A percentile compares a stretch with the other conserved stretches of the same genome.
Conservation (phyloP, 2,329 filamentous ascomycete species). For the Penicillium italicum region DNA sequence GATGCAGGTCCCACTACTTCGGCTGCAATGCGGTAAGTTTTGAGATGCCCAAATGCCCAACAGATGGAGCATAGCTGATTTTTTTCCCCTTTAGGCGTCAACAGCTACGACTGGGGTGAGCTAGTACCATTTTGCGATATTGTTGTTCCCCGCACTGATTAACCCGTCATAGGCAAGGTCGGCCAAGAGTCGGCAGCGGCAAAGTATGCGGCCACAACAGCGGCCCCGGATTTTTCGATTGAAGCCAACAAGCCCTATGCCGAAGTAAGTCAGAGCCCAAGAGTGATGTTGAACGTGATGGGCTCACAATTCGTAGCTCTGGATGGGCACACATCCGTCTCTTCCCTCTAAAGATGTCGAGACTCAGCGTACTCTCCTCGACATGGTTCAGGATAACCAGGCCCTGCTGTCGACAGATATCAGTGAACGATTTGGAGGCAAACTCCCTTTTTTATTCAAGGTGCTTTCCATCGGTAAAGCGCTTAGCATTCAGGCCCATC, state of each 20-base stretch:
- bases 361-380: conserved; percentile 80
- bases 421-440: conserved; percentile 69
- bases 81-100: conserved; percentile 63
- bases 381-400: conserved; percentile 82
- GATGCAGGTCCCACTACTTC: conserved; percentile 77
- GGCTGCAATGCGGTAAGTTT: conserved; percentile 60
- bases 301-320: conserved; percentile 59
- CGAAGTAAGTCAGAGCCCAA: conserved; percentile 56
- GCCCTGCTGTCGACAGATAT: conserved; percentile 73
- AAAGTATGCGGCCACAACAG: conserved; percentile 81
- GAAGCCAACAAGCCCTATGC: conserved; percentile 89
- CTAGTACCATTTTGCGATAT: conserved; percentile 20
- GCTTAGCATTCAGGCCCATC: conserved; percentile 93
- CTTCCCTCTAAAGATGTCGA: conserved; percentile 86
- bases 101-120: conserved; percentile 95
- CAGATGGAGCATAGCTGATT: not conserved
- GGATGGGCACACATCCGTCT: conserved; percentile 98
- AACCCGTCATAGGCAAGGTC: conserved; percentile 64
- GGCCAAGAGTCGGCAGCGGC: conserved; percentile 84
- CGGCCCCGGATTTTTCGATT: conserved; percentile 68
- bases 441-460: conserved; percentile 95
- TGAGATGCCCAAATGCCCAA: no score
- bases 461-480: conserved; percentile 94
- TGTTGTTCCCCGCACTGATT: conserved; percentile 27
- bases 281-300: not conserved